Base-by-base conservation (phyloP, 2,329 filamentous ascomycete species). In the Colletotrichum trifolii region DNA sequence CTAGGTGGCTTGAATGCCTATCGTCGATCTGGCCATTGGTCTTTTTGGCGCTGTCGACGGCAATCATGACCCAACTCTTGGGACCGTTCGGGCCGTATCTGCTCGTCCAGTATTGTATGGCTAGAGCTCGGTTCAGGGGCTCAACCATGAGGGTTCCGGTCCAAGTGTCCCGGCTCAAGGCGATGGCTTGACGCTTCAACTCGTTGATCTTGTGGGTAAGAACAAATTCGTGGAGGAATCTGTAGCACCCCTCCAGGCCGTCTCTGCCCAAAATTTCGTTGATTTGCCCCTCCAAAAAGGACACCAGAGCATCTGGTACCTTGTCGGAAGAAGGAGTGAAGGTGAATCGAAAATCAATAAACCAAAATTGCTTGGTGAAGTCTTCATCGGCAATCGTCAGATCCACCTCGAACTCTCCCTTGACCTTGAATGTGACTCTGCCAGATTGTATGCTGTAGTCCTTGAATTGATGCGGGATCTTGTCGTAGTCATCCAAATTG, bases 11-110 rank as follows among this genome's bases (percentile, higher is more conserved):
- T 0, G 85, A 79, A 2, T 78, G 71, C 63, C 79, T 83, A 5
- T 78, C 73, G 54, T 83, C 79, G 1, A 75, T 67, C 11, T 75
- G 71, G 11, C 71, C 76, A 9, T 78, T 77, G 46, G 76, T 74
- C 62, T 81, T 83, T 58, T 80, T 82, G 38, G 90, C 90, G 73
- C 89, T 94, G 64, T 89, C 85, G 40, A 97, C 87, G 9, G 94
- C 94, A 54, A 99, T 83, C 69, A 98, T 90, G 52, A 99, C 83
- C 95, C 96, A 99, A 75, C 89, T 97, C 80, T 96, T 97, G 13
- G 86, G 83, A 1, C 87, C 87, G 45, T 80, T 80, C 36, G 77
- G 74, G 25, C 76, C 73, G 61, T 85, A 83, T 71, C 89, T 87
- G 54, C 87, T 85, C 13, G 87, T 83, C 96, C 96, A 99, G 78